Evolutionary conservation across 768 basidiomycete genomes (phyloP).

Genomic region (Piloderma croceum): DNA sequence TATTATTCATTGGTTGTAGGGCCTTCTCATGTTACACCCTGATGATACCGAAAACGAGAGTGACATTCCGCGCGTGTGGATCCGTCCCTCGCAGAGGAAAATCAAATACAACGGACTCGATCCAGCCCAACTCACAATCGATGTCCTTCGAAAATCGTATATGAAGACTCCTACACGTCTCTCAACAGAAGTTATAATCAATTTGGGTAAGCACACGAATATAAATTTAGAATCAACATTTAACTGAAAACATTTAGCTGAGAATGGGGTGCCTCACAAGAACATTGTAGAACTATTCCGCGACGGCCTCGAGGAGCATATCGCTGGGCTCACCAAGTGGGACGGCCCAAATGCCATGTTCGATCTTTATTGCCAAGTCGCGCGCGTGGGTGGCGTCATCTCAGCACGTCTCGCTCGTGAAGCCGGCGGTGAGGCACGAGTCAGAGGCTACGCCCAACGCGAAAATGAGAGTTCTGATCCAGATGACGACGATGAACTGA

Average conservation of each 20-base stretch:
- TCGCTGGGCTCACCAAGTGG: slow-evolving; percentile 4
- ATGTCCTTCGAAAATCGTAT: slow-evolving; percentile 31
- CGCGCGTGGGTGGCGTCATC: slow-evolving; percentile 17
- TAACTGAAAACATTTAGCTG: slow-evolving; percentile 26
- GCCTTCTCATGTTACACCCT: slow-evolving; percentile 26
- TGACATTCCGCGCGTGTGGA: slow-evolving; percentile 22
- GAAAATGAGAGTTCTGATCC: too few species aligned
- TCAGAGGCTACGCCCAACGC: slow-evolving; percentile 19
- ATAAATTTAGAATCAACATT: too few species aligned
- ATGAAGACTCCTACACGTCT: slow-evolving; percentile 27
- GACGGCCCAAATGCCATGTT: slow-evolving; percentile 10
- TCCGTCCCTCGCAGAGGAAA: slow-evolving; percentile 33
- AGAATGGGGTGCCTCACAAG: slow-evolving; percentile 31
- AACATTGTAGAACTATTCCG: slow-evolving; percentile 15
- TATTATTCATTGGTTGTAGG: slow-evolving; percentile 9
- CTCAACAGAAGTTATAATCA: slow-evolving; percentile 33
- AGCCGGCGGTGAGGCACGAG: slow-evolving; percentile 21
- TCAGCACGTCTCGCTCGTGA: slow-evolving; percentile 18
- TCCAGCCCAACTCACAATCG: slow-evolving; percentile 19
- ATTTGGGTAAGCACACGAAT: too few species aligned
- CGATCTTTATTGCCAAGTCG: slow-evolving; percentile 19
- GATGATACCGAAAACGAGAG: slow-evolving; percentile 21
- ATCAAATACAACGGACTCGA: slow-evolving; percentile 23
- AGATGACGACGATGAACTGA: slow-evolving; percentile 19
- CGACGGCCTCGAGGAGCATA: slow-evolving; percentile 4